phyloP scores from a whole-genome alignment of 1,284 basidiomycete genomes.

The Sanguinoderma infundibulare region DNA sequence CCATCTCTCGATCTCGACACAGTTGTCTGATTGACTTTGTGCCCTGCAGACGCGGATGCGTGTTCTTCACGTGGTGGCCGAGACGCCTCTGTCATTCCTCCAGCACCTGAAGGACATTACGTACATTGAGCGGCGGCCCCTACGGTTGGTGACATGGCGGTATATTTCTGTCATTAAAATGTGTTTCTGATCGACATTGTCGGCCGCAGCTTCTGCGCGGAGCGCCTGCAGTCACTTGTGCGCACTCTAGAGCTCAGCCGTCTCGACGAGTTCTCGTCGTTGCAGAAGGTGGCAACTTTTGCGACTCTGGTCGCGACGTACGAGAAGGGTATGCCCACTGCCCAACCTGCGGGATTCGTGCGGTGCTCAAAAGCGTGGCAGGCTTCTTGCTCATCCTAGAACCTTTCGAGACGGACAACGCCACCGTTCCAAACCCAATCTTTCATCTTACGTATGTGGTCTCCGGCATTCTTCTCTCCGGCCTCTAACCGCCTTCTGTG shows the following conservation, averaged over 20 bases:
- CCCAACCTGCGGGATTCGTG: not conserved
- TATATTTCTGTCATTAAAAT: conserved; percentile 1
- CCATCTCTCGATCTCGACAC: conserved; percentile 3
- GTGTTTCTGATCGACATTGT: conserved; percentile 13
- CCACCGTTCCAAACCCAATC: conserved; percentile 98
- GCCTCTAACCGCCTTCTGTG: not conserved
- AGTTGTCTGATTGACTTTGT: conserved; percentile 15
- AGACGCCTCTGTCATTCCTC: conserved; percentile 97
- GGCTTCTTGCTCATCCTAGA: conserved; percentile 98
- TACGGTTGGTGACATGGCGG: conserved; percentile 62
- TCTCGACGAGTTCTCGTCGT: conserved; percentile 88
- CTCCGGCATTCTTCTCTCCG: conserved; percentile 1
- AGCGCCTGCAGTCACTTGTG: conserved; percentile 93
- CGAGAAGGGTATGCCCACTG: conserved; percentile 77
- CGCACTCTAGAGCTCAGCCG: conserved; percentile 91
- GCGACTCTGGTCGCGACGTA: conserved; percentile 98
- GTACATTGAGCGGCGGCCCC: conserved; percentile 95
- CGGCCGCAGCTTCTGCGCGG: conserved; percentile 86
- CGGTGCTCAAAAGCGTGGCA: conserved; percentile 35
- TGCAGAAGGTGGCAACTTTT: conserved; percentile 97
- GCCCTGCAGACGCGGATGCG: conserved; percentile 89
- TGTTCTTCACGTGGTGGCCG: conserved; percentile 98
- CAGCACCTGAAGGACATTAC: conserved; percentile 99
- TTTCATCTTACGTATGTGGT: conserved; percentile 92
- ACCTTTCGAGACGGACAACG: conserved; percentile 98